phyloP scores from a whole-genome alignment of 179 eudicot genomes.

The Silene vulgaris region DNA sequence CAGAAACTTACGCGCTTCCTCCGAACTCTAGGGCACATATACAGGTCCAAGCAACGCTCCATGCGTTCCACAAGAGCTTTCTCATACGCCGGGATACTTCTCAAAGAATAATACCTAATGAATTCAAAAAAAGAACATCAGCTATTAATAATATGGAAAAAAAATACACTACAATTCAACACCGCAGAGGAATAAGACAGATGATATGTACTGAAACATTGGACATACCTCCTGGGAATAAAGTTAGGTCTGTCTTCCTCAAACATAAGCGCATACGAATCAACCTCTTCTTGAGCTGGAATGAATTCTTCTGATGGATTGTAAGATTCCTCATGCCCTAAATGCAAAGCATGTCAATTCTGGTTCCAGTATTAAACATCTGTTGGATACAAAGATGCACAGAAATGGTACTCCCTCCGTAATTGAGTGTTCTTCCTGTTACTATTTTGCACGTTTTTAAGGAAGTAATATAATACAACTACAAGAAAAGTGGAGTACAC shows the following conservation, averaged over 20 bases:
- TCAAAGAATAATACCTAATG: conserved; percentile 64
- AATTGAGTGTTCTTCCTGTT: too few relatives aligned
- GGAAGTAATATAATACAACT: too few relatives aligned
- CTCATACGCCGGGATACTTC: conserved; percentile 84
- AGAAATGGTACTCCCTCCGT: not conserved
- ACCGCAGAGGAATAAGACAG: not conserved
- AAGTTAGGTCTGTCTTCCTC: conserved; percentile 96
- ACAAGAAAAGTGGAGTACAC: too few relatives aligned
- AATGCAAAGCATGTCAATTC: conserved; percentile 12
- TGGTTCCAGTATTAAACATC: not conserved
- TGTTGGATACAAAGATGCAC: not conserved
- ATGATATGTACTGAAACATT: conserved; percentile 1
- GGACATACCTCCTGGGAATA: conserved; percentile 63
- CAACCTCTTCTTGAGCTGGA: conserved; percentile 90
- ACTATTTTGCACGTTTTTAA: too few relatives aligned
- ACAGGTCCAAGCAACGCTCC: conserved; percentile 84
- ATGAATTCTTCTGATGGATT: conserved; percentile 84
- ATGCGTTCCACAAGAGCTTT: conserved; percentile 60
- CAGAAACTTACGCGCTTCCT: conserved; percentile 67
- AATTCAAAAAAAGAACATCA: conserved; percentile 13
- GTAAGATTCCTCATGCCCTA: conserved; percentile 91
- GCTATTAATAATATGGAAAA: not conserved
- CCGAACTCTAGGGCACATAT: conserved; percentile 81
- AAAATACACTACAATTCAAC: too few relatives aligned
- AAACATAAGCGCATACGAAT: conserved; percentile 68